Conservation (phyloP, 129 eudicot species). For the Rutidosis leptorrhynchoides region DNA sequence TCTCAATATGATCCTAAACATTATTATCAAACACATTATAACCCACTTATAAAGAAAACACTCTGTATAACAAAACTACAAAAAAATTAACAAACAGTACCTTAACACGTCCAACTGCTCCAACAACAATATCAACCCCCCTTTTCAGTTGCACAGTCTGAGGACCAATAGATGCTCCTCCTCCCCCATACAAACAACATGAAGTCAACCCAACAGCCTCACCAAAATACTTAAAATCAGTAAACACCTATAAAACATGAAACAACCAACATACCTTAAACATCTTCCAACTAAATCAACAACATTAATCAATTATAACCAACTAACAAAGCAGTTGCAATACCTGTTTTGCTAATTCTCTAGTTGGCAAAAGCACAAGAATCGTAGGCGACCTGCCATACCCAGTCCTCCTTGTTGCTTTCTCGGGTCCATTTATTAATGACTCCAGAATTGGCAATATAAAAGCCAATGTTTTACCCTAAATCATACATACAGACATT, state of each 20-base stretch:
- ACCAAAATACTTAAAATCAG: slow-evolving; percentile 83
- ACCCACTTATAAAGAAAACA: background rate
- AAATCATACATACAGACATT: background rate
- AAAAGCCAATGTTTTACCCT: slow-evolving; percentile 94
- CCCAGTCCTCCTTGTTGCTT: slow-evolving; percentile 59
- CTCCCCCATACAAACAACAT: slow-evolving; percentile 86
- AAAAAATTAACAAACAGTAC: too few relatives aligned
- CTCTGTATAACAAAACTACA: too few relatives aligned
- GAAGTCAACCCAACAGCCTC: slow-evolving; percentile 60
- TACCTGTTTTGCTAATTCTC: slow-evolving; percentile 94
- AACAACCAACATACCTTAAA: too few relatives aligned
- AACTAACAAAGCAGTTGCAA: too few relatives aligned
- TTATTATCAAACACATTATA: background rate
- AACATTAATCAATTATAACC: too few relatives aligned
- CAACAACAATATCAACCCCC: slow-evolving; percentile 90
- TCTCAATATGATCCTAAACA: slow-evolving; percentile 83
- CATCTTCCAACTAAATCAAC: too few relatives aligned
- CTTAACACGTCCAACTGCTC: slow-evolving; percentile 95
- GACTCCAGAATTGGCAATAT: slow-evolving; percentile 89
- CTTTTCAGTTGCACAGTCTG: slow-evolving; percentile 64
- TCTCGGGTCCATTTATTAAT: slow-evolving; percentile 60
- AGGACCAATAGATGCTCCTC: slow-evolving; percentile 64
- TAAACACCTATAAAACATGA: slow-evolving; percentile 48
- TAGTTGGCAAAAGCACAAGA: slow-evolving; percentile 84
- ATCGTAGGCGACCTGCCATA: slow-evolving; percentile 85